phyloP scores from a whole-genome alignment of 495 filamentous ascomycete species.

The Trypethelium eluteriae region DNA sequence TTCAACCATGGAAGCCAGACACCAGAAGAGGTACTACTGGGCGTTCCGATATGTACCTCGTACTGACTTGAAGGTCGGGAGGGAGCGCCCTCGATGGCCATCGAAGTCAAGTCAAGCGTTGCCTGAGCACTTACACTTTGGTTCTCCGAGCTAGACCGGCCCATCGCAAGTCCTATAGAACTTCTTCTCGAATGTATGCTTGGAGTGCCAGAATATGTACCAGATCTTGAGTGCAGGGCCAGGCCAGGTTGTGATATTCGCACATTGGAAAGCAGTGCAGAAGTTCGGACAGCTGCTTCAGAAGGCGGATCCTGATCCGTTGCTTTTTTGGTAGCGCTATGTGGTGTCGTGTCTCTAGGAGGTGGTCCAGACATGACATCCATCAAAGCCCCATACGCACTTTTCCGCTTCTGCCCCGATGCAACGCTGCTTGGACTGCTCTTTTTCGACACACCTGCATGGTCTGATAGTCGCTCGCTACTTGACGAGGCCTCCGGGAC shows the following conservation, averaged over 20 bases:
- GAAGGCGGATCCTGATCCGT: not conserved
- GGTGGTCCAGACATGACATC: slow-evolving; percentile 5
- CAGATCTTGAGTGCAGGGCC: not conserved
- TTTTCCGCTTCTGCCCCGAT: not conserved
- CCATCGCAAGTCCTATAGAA: not conserved
- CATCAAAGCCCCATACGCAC: slow-evolving; percentile 3
- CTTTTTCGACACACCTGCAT: not conserved
- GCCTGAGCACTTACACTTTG: not conserved
- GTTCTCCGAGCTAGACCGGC: not conserved
- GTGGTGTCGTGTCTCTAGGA: slow-evolving; percentile 5
- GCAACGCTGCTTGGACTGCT: not conserved
- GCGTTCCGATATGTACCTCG: slow-evolving; percentile 4
- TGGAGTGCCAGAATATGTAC: not conserved
- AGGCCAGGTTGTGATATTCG: not conserved
- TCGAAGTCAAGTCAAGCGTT: slow-evolving; percentile 1
- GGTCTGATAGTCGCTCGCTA: slow-evolving; percentile 2
- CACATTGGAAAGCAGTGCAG: not conserved
- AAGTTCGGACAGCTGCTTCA: not conserved
- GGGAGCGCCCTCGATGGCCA: not conserved
- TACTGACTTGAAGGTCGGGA: not conserved
- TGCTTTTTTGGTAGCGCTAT: not conserved
- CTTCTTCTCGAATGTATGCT: slow-evolving; percentile 8
- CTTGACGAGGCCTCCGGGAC: slow-evolving; percentile 3
- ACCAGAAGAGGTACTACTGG: not conserved
- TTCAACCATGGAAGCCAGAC: slow-evolving; percentile 3